Evolutionary conservation across 2,329 filamentous ascomycete genomes (phyloP), one percentile per base, ranked within the genome.

Genomic region (Cladophialophora bantiana): DNA sequence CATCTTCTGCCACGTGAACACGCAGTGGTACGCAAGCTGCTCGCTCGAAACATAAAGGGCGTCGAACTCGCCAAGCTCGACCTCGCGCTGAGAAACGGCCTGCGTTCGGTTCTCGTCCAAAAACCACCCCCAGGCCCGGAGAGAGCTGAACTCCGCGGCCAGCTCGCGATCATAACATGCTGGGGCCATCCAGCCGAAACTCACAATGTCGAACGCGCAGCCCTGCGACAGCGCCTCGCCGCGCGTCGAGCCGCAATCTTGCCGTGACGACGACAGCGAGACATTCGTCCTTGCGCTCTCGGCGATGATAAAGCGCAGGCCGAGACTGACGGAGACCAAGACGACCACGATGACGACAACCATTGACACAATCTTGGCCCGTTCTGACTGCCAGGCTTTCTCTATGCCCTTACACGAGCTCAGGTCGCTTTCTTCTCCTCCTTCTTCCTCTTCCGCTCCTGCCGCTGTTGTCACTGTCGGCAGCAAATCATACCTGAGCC

Each of bases 1-100:
- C 57, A 59, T 50, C 32, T 50, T 60, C 57, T 40, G n/a, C 57
- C 57, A 60, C 40, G 34, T 60, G 45, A 50, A 60, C 13, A 40
- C 45, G 40, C 57, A 60, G 42, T 52, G 57, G 20, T 45, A 48
- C 9, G 42, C 15, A 13, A 26, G 38, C 20, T 59, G 42, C 40
- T 48, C 57, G 20, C 20, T 15, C 4, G 57, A 26, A 9, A 59
- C 36, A 32, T 45, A 59, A 12, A 59, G 38, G n/a, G 9, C 34
- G 18, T 45, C 18, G 57, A 42, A 48, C n/a, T 35, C 10, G 7
- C 53, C 53, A 13, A 13, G 7, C 10, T n/a, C 26, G 7, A 56
- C 26, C 53, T 32, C 20, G 15, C 12, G 13, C 26, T 36, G 15
- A 18, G 20, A 20, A 15, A 56, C 34, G 53, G 26, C 26, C 26